Evolutionary conservation across 495 filamentous ascomycete species (phyloP).

Genomic region (Aspergillus funiculosus): DNA sequence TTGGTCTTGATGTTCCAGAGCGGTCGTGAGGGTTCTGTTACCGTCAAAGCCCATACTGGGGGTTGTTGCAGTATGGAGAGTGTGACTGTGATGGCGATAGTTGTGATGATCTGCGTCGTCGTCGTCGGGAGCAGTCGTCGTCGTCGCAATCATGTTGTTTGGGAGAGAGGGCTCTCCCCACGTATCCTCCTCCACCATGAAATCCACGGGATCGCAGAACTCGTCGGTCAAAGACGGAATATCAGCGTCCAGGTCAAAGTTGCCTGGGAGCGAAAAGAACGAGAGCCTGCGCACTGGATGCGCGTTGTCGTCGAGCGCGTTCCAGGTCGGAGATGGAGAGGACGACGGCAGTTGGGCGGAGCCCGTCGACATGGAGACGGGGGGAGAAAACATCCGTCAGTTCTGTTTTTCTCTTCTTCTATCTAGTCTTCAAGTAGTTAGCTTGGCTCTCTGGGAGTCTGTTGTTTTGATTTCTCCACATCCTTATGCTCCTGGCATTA

Average conservation of each 20-base stretch:
- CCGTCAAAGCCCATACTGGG: conserved; percentile 10
- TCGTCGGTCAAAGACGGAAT: conserved; percentile 35
- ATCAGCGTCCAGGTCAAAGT: conserved; percentile 33
- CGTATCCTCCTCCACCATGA: conserved; percentile 35
- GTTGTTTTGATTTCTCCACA: conserved; percentile 35
- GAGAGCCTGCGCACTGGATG: conserved; percentile 26
- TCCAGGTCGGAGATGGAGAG: conserved; percentile 8
- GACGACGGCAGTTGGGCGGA: conserved; percentile 23
- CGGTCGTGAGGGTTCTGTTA: conserved; percentile 5
- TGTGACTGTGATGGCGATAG: conserved; percentile 15
- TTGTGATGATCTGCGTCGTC: conserved; percentile 12
- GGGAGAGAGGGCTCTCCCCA: conserved; percentile 26
- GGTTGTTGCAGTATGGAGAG: conserved; percentile 16
- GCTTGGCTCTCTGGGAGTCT: conserved; percentile 1
- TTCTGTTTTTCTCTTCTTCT: not conserved
- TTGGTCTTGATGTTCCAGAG: conserved; percentile 12
- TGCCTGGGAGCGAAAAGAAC: conserved; percentile 24
- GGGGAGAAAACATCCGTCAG: conserved; percentile 7
- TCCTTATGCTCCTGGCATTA: conserved; percentile 5
- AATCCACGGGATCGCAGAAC: conserved; percentile 28
- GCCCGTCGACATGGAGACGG: conserved; percentile 39
- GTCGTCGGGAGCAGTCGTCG: too few species aligned
- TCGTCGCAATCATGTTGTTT: conserved; percentile 22
- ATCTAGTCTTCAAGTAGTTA: conserved; percentile 14
- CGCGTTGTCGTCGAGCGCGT: conserved; percentile 12